A percentile compares a stretch with the other conserved stretches of the same genome.
Evolutionary conservation across 1,139 yeast species (phyloP).

Genomic region (Nakaseomyces kungkrabaensis): DNA sequence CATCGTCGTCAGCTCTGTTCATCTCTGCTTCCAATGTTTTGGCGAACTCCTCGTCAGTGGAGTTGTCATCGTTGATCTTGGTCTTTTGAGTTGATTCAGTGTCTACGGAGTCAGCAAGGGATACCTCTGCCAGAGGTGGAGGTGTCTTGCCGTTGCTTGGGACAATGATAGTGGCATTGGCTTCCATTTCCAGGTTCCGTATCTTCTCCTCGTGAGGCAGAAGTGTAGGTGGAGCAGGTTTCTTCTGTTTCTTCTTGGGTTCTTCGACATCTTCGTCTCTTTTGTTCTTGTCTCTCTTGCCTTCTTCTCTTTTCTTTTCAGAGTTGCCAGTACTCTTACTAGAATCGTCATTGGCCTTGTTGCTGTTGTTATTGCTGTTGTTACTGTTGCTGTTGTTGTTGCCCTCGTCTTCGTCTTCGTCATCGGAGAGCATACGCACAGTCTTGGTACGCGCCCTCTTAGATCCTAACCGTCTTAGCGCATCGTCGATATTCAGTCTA

Average conservation of each 20-base stretch:
- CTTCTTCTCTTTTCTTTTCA: slow-evolving; percentile 11
- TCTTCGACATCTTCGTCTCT: slow-evolving; percentile 9
- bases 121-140: neutral
- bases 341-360: slow-evolving; percentile 14
- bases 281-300: slow-evolving; percentile 8
- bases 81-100: slow-evolving; percentile 5
- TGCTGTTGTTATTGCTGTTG: slow-evolving; percentile 6
- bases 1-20: slow-evolving; percentile 22
- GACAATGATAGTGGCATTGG: slow-evolving; percentile 23
- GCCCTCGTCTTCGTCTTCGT: slow-evolving; percentile 14
- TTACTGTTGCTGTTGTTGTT: neutral
- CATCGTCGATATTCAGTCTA: slow-evolving; percentile 49
- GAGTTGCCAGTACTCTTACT: slow-evolving; percentile 3
- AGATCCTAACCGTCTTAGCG: slow-evolving; percentile 42
- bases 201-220: slow-evolving; percentile 24
- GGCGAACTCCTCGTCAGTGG: slow-evolving; percentile 28
- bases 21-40: slow-evolving; percentile 27
- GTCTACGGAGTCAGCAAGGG: neutral
- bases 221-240: slow-evolving; percentile 26
- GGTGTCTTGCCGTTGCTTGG: slow-evolving; percentile 13
- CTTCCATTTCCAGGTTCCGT: slow-evolving; percentile 23
- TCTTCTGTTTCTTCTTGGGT: slow-evolving; percentile 15
- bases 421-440: slow-evolving; percentile 20
- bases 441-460: slow-evolving; percentile 26
- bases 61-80: slow-evolving; percentile 12